Evolutionary conservation across 169 alveolate genomes (phyloP).

Genomic region (Besnoitia besnoiti): DNA sequence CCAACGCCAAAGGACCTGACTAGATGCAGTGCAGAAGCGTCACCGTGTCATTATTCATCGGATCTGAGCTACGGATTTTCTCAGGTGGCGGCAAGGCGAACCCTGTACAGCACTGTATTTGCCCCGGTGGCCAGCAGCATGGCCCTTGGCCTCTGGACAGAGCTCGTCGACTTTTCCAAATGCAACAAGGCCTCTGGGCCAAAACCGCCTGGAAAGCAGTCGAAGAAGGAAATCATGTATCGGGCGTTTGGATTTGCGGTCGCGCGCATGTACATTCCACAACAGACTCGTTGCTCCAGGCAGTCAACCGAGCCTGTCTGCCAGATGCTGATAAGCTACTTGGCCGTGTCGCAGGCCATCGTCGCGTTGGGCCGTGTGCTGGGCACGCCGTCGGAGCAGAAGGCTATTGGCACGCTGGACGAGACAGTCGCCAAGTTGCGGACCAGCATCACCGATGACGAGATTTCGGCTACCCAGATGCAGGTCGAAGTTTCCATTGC

Average conservation of each 20-base stretch:
- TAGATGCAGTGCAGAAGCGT: no score
- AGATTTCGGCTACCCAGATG: neutral
- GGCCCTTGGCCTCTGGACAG: neutral
- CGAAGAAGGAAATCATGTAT: neutral
- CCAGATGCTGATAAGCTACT: neutral
- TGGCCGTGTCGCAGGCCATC: neutral
- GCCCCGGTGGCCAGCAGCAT: neutral
- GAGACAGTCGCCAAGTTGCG: neutral
- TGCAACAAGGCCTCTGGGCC: neutral
- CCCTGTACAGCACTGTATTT: neutral
- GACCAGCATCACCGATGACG: neutral
- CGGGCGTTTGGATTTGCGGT: neutral
- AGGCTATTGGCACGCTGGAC: neutral
- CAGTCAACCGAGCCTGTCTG: neutral
- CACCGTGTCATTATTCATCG: no score
- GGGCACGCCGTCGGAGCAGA: neutral
- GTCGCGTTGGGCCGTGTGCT: neutral
- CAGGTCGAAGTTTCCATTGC: neutral
- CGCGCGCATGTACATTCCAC: neutral
- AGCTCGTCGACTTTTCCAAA: conserved; percentile 2
- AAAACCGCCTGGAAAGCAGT: neutral
- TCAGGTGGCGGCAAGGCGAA: conserved; percentile 20
- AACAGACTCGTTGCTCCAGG: neutral
- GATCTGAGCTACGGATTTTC: no score
- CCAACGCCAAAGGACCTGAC: no score